These are phyloP conservation scores for Boechera stricta DNA, from an alignment of 345 rosid genomes.

Conservation along the genomic window DNA sequence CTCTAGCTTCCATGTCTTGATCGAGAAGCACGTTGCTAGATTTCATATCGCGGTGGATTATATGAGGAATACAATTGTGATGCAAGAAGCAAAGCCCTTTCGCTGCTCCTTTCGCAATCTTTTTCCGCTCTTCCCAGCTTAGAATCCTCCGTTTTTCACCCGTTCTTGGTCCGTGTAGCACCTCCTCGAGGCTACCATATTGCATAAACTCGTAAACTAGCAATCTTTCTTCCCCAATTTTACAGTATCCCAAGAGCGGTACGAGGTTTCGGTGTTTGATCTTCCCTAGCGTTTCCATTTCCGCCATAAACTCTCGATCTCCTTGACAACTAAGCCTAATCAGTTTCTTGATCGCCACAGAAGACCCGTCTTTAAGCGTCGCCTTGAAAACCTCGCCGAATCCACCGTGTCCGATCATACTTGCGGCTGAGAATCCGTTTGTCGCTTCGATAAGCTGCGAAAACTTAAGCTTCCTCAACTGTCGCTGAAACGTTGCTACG, in stretches of 20 bases:
- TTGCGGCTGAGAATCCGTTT: constrained; percentile 85
- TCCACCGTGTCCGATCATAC: constrained; percentile 88
- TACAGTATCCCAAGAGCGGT: constrained; percentile 89
- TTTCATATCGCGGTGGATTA: constrained; percentile 94
- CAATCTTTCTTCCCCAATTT: constrained; percentile 89
- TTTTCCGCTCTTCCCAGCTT: constrained; percentile 86
- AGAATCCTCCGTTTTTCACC: constrained; percentile 57
- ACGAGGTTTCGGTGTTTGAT: constrained; percentile 94
- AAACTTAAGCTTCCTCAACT: constrained; percentile 84
- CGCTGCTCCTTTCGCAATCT: constrained; percentile 92
- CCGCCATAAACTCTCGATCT: constrained; percentile 97
- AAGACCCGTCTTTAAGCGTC: constrained; percentile 85
- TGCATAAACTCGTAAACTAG: constrained; percentile 95
- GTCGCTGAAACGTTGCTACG: constrained; percentile 89
- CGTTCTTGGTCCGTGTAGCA: constrained; percentile 78
- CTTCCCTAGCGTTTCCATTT: constrained; percentile 96
- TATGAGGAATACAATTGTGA: constrained; percentile 97
- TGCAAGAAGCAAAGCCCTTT: constrained; percentile 94
- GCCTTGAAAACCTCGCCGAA: constrained; percentile 98
- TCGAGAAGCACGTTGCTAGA: constrained; percentile 91
- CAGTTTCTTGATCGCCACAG: constrained; percentile 95
- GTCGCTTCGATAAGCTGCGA: constrained; percentile 94
- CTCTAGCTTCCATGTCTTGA: constrained; percentile 94
- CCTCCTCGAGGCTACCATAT: constrained; percentile 88
- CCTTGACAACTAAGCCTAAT: constrained; percentile 92